Evolutionary conservation across 352 stramenopile species (phyloP).

Genomic region (Aphanomyces invadans): DNA sequence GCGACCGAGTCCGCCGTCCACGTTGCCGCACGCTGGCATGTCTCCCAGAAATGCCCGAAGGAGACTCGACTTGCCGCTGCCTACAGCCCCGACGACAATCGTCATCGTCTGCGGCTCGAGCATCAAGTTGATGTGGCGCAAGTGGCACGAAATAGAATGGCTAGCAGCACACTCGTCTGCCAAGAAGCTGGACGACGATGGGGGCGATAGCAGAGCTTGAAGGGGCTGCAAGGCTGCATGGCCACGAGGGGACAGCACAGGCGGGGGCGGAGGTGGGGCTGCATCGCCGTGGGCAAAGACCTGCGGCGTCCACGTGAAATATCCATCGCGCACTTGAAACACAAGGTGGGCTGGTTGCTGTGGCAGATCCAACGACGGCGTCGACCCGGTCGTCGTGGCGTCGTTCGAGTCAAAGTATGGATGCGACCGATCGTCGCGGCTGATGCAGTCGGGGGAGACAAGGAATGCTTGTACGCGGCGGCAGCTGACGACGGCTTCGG

Average conservation of each 20-base stretch:
- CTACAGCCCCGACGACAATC: slow-evolving; percentile 52
- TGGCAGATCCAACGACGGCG: too few relatives aligned
- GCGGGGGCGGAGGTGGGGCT: not conserved
- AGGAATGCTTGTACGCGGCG: not conserved
- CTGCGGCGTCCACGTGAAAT: not conserved
- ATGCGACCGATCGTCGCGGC: too few relatives aligned
- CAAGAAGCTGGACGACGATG: not conserved
- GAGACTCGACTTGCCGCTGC: slow-evolving; percentile 75
- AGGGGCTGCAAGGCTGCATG: not conserved
- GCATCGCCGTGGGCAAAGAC: not conserved
- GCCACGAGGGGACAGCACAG: too few relatives aligned
- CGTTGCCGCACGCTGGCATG: too few relatives aligned
- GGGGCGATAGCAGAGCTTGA: not conserved
- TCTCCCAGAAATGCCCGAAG: slow-evolving; percentile 93
- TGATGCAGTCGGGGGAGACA: not conserved
- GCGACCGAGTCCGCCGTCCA: slow-evolving; percentile 45
- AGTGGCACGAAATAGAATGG: slow-evolving; percentile 32
- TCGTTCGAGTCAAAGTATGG: too few relatives aligned
- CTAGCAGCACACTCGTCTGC: too few relatives aligned
- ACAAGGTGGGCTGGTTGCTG: not conserved
- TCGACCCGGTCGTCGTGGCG: not conserved
- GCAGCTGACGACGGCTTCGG: not conserved
- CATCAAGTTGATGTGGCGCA: slow-evolving; percentile 58
- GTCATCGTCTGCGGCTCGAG: slow-evolving; percentile 44
- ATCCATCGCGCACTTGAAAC: not conserved